Evolutionary conservation across 2,329 filamentous ascomycete species (phyloP).

Genomic region (Thermothelomyces thermophilus): DNA sequence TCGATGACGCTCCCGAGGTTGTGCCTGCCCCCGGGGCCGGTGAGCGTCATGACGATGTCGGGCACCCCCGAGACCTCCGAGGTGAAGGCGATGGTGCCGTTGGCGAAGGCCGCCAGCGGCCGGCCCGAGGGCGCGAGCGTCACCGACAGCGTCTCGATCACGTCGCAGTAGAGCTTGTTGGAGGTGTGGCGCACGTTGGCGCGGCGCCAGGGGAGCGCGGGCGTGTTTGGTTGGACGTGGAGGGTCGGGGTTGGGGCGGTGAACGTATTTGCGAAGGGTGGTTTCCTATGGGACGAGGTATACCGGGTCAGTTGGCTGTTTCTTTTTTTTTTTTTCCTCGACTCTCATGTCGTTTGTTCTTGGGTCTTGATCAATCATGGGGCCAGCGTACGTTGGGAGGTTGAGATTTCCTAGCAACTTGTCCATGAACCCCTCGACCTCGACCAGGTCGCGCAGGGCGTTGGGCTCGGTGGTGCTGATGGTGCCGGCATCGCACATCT

Average conservation of each 20-base stretch:
- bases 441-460: slow-evolving; percentile 81
- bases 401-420: slow-evolving; percentile 84
- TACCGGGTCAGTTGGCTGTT: not conserved
- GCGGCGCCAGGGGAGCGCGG: slow-evolving; percentile 75
- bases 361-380: not conserved
- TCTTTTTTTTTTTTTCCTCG: not conserved
- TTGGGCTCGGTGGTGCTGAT: slow-evolving; percentile 90
- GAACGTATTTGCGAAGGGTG: slow-evolving; percentile 23
- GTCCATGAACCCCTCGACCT: slow-evolving; percentile 84
- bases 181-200: slow-evolving; percentile 92
- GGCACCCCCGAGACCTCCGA: slow-evolving; percentile 92
- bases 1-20: slow-evolving; percentile 70
- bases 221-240: slow-evolving; percentile 38
- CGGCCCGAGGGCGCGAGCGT: slow-evolving; percentile 86
- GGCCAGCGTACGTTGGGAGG: slow-evolving; percentile 57
- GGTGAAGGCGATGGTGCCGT: slow-evolving; percentile 91
- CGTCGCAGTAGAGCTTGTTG: slow-evolving; percentile 94
- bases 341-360: not conserved
- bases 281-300: slow-evolving; percentile 8
- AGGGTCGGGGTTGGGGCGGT: slow-evolving; percentile 30
- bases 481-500: slow-evolving; percentile 94
- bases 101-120: slow-evolving; percentile 77
- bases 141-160: slow-evolving; percentile 83
- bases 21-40: slow-evolving; percentile 73
- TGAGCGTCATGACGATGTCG: slow-evolving; percentile 76